These are phyloP conservation scores for Ustilago xerochloae DNA, from an alignment of 1,284 basidiomycete species.

Conservation along the genomic window DNA sequence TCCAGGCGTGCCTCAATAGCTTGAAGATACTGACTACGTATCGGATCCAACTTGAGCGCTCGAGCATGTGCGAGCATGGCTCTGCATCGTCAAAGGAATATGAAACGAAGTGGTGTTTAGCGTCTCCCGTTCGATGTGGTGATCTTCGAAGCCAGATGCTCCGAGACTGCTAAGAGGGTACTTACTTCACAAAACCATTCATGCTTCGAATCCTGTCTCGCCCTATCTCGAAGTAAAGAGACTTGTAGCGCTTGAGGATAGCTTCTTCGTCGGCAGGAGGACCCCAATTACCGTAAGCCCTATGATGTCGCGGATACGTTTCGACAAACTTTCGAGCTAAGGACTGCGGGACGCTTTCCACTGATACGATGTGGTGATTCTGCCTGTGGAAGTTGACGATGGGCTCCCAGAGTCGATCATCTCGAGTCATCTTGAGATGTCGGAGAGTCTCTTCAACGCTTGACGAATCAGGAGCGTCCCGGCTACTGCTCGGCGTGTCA, in stretches of 20 bases:
- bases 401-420: background rate
- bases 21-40: background rate
- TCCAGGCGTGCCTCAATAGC: background rate
- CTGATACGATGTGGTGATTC: no score
- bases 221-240: background rate
- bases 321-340: background rate
- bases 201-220: background rate
- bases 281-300: background rate
- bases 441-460: background rate
- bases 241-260: background rate
- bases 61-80: background rate
- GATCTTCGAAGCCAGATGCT: no score
- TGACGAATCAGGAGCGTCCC: background rate
- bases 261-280: background rate
- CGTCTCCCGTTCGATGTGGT: no score
- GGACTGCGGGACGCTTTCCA: no score
- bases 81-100: no score
- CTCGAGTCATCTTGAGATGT: background rate
- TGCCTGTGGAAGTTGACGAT: background rate
- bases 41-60: background rate
- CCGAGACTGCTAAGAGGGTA: no score
- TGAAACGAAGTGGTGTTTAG: background rate
- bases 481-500: no score
- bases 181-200: background rate
- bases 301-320: background rate